A percentile compares a stretch with the other conserved stretches of the same genome.
Evolutionary conservation across 2,329 filamentous ascomycete species (phyloP).

Genomic region (Diaporthe ampelina): DNA sequence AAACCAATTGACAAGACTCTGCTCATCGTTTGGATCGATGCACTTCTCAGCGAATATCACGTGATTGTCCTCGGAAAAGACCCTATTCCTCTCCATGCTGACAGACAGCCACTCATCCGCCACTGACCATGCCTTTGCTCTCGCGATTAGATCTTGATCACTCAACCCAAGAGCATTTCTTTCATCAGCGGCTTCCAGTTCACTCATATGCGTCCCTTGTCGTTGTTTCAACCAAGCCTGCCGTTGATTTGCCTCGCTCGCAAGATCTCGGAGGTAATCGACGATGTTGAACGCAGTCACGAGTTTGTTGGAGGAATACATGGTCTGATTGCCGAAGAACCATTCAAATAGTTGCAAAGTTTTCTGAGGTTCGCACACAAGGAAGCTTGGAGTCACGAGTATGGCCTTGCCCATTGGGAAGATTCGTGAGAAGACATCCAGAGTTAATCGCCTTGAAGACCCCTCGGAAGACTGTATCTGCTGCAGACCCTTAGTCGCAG

Average conservation of each 20-base stretch:
- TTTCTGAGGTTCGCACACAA: slow-evolving; percentile 59
- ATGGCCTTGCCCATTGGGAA: slow-evolving; percentile 61
- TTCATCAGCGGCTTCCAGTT: slow-evolving; percentile 30
- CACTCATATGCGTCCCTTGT: slow-evolving; percentile 35
- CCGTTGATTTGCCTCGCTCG: slow-evolving; percentile 50
- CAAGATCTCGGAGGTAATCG: slow-evolving; percentile 53
- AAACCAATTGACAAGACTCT: slow-evolving; percentile 74
- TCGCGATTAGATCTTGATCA: slow-evolving; percentile 37
- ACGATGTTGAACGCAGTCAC: slow-evolving; percentile 54
- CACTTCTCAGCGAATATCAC: slow-evolving; percentile 61
- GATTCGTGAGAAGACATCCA: slow-evolving; percentile 48
- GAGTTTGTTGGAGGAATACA: slow-evolving; percentile 48
- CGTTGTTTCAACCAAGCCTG: slow-evolving; percentile 35
- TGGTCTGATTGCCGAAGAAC: slow-evolving; percentile 50
- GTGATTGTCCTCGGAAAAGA: slow-evolving; percentile 52
- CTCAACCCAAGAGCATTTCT: slow-evolving; percentile 30
- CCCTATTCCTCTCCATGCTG: slow-evolving; percentile 41
- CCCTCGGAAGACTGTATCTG: slow-evolving; percentile 51
- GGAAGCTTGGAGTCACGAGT: slow-evolving; percentile 65
- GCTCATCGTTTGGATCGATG: slow-evolving; percentile 72
- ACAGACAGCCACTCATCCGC: slow-evolving; percentile 26
- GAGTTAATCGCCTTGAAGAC: background rate
- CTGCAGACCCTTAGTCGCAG: slow-evolving; percentile 49
- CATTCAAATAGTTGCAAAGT: slow-evolving; percentile 57
- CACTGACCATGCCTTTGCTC: slow-evolving; percentile 24